Conservation (phyloP, 768 basidiomycete species). For the Rhizopogon vulgaris region DNA sequence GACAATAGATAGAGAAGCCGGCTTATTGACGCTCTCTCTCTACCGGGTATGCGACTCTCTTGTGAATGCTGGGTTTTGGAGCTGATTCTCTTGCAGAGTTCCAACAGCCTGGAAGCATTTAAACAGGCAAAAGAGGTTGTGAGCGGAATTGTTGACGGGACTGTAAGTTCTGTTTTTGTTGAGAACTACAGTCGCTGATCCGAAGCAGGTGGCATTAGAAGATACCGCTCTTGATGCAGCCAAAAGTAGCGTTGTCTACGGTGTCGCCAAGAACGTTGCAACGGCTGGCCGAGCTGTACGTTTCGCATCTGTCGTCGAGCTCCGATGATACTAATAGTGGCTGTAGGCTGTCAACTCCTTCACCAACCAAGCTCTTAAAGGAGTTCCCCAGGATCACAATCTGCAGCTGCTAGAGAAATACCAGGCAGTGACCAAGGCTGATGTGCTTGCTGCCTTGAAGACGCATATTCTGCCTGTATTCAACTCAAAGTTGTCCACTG, state of each 20-base stretch:
- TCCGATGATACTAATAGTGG: conserved; percentile 5
- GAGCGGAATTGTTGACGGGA: conserved; percentile 72
- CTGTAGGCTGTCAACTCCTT: conserved; percentile 76
- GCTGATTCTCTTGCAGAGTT: conserved; percentile 47
- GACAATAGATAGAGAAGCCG: conserved; percentile 70
- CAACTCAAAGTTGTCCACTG: conserved; percentile 65
- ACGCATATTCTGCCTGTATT: conserved; percentile 86
- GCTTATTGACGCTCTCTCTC: conserved; percentile 66
- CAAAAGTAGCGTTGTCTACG: conserved; percentile 86
- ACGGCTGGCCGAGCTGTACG: conserved; percentile 85
- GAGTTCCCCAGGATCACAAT: conserved; percentile 68
- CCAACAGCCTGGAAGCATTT: conserved; percentile 73
- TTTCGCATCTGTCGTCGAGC: conserved; percentile 22
- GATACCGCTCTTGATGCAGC: conserved; percentile 82
- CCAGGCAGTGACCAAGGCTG: conserved; percentile 72
- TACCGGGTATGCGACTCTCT: conserved; percentile 54
- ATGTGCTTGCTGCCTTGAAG: conserved; percentile 63
- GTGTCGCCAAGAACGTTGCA: conserved; percentile 73
- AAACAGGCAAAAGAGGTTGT: conserved; percentile 76
- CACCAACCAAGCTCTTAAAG: conserved; percentile 86
- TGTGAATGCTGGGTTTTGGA: background rate
- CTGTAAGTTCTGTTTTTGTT: conserved; percentile 42
- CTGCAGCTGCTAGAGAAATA: conserved; percentile 73
- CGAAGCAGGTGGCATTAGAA: conserved; percentile 66
- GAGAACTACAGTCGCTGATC: background rate